phyloP scores from a whole-genome alignment of 306 rosid species.

The Sphenostylis stenocarpa region DNA sequence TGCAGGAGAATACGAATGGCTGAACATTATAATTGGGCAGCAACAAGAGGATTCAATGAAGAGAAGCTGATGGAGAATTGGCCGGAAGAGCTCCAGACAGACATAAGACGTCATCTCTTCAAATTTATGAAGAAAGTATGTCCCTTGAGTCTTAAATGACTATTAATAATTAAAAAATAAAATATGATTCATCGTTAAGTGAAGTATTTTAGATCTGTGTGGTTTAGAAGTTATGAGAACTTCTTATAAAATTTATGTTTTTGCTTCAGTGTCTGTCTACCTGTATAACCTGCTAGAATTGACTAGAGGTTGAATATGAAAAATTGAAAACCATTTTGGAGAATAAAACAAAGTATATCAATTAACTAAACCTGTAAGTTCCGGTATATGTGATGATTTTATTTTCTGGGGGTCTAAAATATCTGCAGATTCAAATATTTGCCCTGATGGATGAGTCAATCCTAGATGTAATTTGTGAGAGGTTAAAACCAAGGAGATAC shows the following conservation, averaged over 20 bases:
- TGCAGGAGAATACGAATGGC: slow-evolving; percentile 72
- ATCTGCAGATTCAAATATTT: slow-evolving; percentile 64
- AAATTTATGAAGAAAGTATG: slow-evolving; percentile 33
- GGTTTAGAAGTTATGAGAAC: not conserved
- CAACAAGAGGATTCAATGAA: slow-evolving; percentile 89
- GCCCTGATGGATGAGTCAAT: slow-evolving; percentile 66
- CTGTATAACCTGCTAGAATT: not conserved
- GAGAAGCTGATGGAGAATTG: slow-evolving; percentile 65
- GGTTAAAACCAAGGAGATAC: not conserved
- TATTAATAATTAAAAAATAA: too few species aligned
- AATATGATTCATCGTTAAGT: not conserved
- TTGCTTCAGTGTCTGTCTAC: not conserved
- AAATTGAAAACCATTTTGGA: not conserved
- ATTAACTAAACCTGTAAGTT: not conserved
- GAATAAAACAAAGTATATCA: not conserved
- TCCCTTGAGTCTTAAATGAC: not conserved
- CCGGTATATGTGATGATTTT: not conserved
- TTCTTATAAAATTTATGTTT: not conserved
- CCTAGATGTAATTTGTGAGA: slow-evolving; percentile 54
- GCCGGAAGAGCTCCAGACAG: slow-evolving; percentile 87
- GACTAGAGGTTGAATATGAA: not conserved
- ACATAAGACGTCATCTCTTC: slow-evolving; percentile 86
- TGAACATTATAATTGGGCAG: slow-evolving; percentile 80
- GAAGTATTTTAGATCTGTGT: not conserved
- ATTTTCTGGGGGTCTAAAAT: not conserved